Conservation (phyloP, 2,329 filamentous ascomycete species). For the Aspergillus spinulosporus region DNA sequence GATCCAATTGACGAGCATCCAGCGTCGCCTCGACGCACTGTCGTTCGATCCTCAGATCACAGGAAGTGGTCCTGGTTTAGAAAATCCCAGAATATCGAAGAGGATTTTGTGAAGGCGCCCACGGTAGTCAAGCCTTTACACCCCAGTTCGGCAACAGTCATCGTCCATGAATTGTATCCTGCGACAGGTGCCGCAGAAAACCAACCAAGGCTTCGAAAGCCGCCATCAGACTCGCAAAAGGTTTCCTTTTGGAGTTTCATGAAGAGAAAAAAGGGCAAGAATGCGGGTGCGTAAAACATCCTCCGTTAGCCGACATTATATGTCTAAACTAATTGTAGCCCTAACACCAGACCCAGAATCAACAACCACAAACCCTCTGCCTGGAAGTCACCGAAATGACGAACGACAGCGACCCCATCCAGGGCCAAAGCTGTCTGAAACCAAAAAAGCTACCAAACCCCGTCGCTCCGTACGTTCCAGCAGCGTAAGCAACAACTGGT, state of each 20-base stretch:
- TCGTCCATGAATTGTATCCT: conserved; percentile 29
- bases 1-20: conserved; percentile 47
- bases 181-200: conserved; percentile 16
- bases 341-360: conserved; percentile 13
- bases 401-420: conserved; percentile 23
- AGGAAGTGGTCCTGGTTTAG: conserved; percentile 53
- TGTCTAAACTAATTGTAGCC: background rate
- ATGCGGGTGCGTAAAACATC: conserved; percentile 46
- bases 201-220: conserved; percentile 1
- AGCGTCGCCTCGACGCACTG: conserved; percentile 33
- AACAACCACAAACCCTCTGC: conserved; percentile 11
- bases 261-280: conserved; percentile 48
- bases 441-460: background rate
- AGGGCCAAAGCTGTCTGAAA: conserved; percentile 2
- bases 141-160: conserved; percentile 28
- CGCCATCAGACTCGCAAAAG: conserved; percentile 34
- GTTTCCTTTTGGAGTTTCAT: conserved; percentile 57
- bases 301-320: background rate
- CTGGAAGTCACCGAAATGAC: conserved; percentile 21
- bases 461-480: conserved; percentile 18
- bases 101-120: conserved; percentile 22
- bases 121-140: conserved; percentile 29
- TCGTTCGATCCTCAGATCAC: conserved; percentile 27
- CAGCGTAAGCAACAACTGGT: conserved; percentile 71
- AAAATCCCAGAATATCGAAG: conserved; percentile 31